A percentile compares a stretch with the other conserved stretches of the same genome.
phyloP scores from a whole-genome alignment of 352 stramenopile species.

The Hyaloperonospora arabidopsidis region DNA sequence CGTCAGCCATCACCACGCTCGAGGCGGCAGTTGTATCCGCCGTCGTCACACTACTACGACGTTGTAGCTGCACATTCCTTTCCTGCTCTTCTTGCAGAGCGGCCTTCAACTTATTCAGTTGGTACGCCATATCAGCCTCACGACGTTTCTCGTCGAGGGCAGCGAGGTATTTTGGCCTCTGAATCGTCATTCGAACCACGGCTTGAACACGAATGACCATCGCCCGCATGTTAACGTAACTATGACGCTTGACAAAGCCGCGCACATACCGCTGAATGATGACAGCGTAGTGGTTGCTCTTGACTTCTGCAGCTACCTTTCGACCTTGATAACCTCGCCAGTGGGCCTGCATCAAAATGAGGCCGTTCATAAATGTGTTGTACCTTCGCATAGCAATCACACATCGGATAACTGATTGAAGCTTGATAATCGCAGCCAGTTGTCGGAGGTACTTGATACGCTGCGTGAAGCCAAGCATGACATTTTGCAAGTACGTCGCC shows the following conservation, averaged over 20 bases:
- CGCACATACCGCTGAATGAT: conserved; percentile 79
- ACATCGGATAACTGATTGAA: conserved; percentile 78
- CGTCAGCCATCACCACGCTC: conserved; percentile 68
- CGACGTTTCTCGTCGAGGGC: conserved; percentile 72
- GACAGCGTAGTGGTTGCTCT: conserved; percentile 74
- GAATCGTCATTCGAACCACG: conserved; percentile 75
- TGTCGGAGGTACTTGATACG: conserved; percentile 73
- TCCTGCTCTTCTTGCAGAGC: conserved; percentile 72
- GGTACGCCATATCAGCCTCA: conserved; percentile 81
- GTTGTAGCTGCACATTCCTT: conserved; percentile 63
- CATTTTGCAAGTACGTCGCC: conserved; percentile 63
- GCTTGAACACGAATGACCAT: conserved; percentile 76
- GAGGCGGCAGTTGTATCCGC: conserved; percentile 41
- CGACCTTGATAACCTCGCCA: conserved; percentile 67
- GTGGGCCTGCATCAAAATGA: conserved; percentile 53
- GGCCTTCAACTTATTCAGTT: conserved; percentile 71
- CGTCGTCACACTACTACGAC: conserved; percentile 36
- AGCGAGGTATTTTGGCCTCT: conserved; percentile 67
- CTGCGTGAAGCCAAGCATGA: conserved; percentile 71
- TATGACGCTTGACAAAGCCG: conserved; percentile 56
- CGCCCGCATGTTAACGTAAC: conserved; percentile 55
- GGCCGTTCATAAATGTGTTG: conserved; percentile 69
- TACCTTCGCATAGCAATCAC: conserved; percentile 79
- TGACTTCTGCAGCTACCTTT: conserved; percentile 58
- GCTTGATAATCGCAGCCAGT: conserved; percentile 70